These are phyloP conservation scores for Cerioporus squamosus DNA, from an alignment of 1,284 basidiomycete genomes.

Conservation along the genomic window DNA sequence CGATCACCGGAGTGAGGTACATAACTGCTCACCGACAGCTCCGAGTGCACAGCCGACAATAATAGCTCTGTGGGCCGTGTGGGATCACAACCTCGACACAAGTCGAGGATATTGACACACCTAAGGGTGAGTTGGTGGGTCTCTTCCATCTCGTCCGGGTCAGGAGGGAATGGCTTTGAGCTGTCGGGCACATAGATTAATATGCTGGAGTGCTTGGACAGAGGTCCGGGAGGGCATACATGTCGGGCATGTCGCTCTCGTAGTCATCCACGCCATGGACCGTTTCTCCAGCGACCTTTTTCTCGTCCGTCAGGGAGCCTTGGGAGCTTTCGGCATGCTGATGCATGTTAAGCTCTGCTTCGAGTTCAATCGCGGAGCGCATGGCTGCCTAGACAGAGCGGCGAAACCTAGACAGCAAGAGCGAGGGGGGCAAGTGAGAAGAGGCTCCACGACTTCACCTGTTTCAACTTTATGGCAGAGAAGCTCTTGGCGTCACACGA, in stretches of 20 bases:
- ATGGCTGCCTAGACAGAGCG: background rate
- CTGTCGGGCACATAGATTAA: slow-evolving; percentile 3
- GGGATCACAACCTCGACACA: background rate
- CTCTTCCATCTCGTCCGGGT: slow-evolving; percentile 54
- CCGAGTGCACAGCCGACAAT: slow-evolving; percentile 66
- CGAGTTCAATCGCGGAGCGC: background rate
- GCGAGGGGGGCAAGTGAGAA: background rate
- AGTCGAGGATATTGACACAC: slow-evolving; percentile 21
- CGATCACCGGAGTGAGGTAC: background rate
- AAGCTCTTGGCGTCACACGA: background rate
- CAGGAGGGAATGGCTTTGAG: slow-evolving; percentile 52
- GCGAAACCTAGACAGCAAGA: background rate
- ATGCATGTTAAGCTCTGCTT: background rate
- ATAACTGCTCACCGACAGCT: slow-evolving; percentile 49
- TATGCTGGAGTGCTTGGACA: too few species aligned
- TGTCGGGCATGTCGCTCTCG: slow-evolving; percentile 6
- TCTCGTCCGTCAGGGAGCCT: slow-evolving; percentile 4
- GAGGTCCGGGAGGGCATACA: background rate
- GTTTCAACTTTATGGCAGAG: background rate
- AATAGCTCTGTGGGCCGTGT: slow-evolving; percentile 45
- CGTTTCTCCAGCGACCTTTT: background rate
- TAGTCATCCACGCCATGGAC: background rate
- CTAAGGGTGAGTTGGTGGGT: slow-evolving; percentile 58
- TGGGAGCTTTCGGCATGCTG: slow-evolving; percentile 2
- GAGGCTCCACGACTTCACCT: too few species aligned